phyloP scores from a whole-genome alignment of 176 grass and related monocot genomes.

The Phoenix roebelenii region DNA sequence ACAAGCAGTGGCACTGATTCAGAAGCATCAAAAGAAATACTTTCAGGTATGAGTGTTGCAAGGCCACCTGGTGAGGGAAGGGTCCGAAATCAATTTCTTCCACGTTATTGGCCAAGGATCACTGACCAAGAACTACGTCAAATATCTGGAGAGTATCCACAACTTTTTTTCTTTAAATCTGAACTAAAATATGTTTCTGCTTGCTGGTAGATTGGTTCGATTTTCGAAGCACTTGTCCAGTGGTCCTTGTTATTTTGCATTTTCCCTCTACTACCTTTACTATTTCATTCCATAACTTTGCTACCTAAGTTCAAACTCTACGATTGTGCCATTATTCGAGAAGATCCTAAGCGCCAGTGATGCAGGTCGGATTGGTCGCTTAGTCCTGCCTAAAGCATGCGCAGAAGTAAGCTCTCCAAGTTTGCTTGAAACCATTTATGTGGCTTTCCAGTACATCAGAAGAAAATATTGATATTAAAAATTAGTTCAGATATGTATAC shows the following conservation, averaged over 20 bases:
- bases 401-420: slow-evolving; percentile 55
- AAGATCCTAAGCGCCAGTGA: slow-evolving; percentile 98
- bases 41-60: slow-evolving; percentile 85
- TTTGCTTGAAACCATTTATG: too few species aligned
- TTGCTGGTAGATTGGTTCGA: too few species aligned
- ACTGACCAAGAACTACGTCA: slow-evolving; percentile 98
- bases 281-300: slow-evolving; percentile 45
- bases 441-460: too few species aligned
- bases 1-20: slow-evolving; percentile 36
- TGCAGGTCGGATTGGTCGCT: slow-evolving; percentile 93
- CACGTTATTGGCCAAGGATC: slow-evolving; percentile 98
- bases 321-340: slow-evolving; percentile 95
- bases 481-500: too few species aligned
- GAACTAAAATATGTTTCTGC: too few species aligned
- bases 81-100: slow-evolving; percentile 88
- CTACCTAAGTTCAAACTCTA: slow-evolving; percentile 73
- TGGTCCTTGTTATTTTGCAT: too few species aligned
- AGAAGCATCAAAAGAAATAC: slow-evolving; percentile 59
- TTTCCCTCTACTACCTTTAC: not conserved
- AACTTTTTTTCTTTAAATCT: too few species aligned
- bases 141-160: slow-evolving; percentile 99
- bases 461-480: too few species aligned
- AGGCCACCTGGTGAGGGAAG: slow-evolving; percentile 88
- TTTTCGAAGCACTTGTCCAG: too few species aligned
- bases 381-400: slow-evolving; percentile 99